Evolutionary conservation across 192 early-diverging fungal species (phyloP), one percentile per base, ranked within the genome.

Genomic region (Rhizoclosmatium sp.): DNA sequence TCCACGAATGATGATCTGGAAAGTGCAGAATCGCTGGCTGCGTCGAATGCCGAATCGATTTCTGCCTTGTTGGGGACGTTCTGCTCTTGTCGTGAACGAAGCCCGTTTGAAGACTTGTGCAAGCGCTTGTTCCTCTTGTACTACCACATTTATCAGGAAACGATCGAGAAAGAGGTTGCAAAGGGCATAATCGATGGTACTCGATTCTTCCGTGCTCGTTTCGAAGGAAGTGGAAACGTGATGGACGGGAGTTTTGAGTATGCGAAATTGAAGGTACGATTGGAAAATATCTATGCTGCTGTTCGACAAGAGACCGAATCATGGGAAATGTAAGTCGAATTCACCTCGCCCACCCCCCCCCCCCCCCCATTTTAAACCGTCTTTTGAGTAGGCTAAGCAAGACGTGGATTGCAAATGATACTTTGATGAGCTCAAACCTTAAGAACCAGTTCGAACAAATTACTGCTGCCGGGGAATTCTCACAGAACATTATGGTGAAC

Each of bases 111-210:
- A 31, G 89, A 92, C 58, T 39, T 87, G n/a, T 80, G 83, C 40
- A 92, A 92, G 81, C 72, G 85, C 3, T 79, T 91, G 47, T 89
- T 91, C 75, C 59, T 92, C 64, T 54, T 78, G 4, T 91, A 91
- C 70, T 88, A 85, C 58, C 85, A 90, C 23, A 83, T 83, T 44
- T 90, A 91, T 59, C 73, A 84, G 69, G 65, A 86, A 60, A 86
- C 66, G 41, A 80, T 90, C 19, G 71, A 83, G 16, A 84, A 78
- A 44, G 90, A 91, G 75, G 79, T 79, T 1, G 71, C 56, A 39
- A 81, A 80, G 60, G 82, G 77, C 5, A 71, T 89, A 51, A 79
- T 66, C 41, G 86, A 90, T 51, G 89, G 90, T 5, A 69, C 47
- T 5, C 49, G 54, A 3, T 91, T 91, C 51, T 73, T 71, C 47